Conservation (phyloP, 495 filamentous ascomycete genomes). For the Patellaria atrata region DNA sequence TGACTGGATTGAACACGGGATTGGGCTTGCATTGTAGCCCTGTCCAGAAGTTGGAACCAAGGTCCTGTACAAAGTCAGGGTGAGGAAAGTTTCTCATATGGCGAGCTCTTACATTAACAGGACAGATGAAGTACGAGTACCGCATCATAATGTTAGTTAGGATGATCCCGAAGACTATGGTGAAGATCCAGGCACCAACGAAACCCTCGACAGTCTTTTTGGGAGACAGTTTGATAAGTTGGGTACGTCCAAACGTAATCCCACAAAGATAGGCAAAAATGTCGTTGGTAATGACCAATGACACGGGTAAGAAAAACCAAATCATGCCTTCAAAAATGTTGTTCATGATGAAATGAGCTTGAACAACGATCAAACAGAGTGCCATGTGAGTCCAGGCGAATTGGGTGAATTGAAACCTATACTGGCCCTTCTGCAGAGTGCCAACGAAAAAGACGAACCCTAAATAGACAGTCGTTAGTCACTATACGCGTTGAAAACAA, state of each 20-base stretch:
- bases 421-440: constrained; percentile 89
- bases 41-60: constrained; percentile 81
- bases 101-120: constrained; percentile 53
- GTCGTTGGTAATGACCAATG: constrained; percentile 94
- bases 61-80: constrained; percentile 41
- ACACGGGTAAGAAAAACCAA: constrained; percentile 97
- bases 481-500: constrained; percentile 1
- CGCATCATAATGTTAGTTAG: constrained; percentile 81
- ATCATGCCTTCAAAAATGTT: constrained; percentile 99
- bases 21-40: constrained; percentile 90
- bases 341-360: constrained; percentile 99
- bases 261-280: constrained; percentile 98
- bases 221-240: constrained; percentile 92
- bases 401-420: constrained; percentile 96
- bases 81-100: not conserved
- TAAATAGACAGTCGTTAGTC: constrained; percentile 23
- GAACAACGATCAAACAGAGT: constrained; percentile 90
- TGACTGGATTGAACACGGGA: constrained; percentile 71
- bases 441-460: constrained; percentile 98
- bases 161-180: constrained; percentile 65
- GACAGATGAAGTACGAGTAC: constrained; percentile 97
- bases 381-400: constrained; percentile 99
- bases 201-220: constrained; percentile 99
- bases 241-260: constrained; percentile 91
- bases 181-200: constrained; percentile 92